phyloP scores from a whole-genome alignment of 345 rosid species.

The Melastoma malabathricum region DNA sequence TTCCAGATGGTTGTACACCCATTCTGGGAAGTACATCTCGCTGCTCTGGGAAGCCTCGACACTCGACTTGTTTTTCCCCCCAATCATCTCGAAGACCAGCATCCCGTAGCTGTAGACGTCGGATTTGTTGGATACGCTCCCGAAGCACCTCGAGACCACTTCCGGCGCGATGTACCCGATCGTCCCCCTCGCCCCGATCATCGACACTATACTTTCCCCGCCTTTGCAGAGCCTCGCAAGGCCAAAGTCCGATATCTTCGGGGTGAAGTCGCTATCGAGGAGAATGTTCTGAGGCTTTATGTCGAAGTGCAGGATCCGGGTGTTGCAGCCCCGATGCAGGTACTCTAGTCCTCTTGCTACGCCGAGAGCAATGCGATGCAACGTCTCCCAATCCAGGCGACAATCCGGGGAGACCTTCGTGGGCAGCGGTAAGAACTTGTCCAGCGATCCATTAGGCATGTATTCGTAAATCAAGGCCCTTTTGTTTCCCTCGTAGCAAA shows the following conservation, averaged over 20 bases:
- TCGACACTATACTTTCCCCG: slow-evolving; percentile 20
- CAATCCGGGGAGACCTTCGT: too few species aligned
- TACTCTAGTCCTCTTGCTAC: slow-evolving; percentile 40
- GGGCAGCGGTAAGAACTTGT: slow-evolving; percentile 5
- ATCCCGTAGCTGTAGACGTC: slow-evolving; percentile 27
- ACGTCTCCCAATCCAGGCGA: slow-evolving; percentile 8
- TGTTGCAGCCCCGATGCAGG: slow-evolving; percentile 37
- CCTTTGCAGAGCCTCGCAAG: slow-evolving; percentile 30
- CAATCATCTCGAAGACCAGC: slow-evolving; percentile 19
- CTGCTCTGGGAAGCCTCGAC: slow-evolving; percentile 1
- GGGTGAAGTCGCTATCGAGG: slow-evolving; percentile 18
- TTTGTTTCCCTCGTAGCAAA: slow-evolving; percentile 17
- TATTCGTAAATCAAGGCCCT: slow-evolving; percentile 11
- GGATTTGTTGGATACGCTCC: slow-evolving; percentile 18
- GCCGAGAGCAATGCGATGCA: slow-evolving; percentile 13
- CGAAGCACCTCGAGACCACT: slow-evolving; percentile 9
- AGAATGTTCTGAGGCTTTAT: slow-evolving; percentile 37
- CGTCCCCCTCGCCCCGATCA: slow-evolving; percentile 25
- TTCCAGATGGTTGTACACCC: slow-evolving; percentile 9
- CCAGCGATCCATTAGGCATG: slow-evolving; percentile 9
- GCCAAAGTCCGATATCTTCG: slow-evolving; percentile 41
- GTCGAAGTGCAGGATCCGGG: slow-evolving; percentile 36
- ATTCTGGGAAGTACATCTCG: slow-evolving; percentile 9
- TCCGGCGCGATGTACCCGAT: slow-evolving; percentile 26
- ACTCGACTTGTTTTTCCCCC: slow-evolving; percentile 4